phyloP scores from a whole-genome alignment of 2,329 filamentous ascomycete genomes.

The Hypomyces perniciosus region DNA sequence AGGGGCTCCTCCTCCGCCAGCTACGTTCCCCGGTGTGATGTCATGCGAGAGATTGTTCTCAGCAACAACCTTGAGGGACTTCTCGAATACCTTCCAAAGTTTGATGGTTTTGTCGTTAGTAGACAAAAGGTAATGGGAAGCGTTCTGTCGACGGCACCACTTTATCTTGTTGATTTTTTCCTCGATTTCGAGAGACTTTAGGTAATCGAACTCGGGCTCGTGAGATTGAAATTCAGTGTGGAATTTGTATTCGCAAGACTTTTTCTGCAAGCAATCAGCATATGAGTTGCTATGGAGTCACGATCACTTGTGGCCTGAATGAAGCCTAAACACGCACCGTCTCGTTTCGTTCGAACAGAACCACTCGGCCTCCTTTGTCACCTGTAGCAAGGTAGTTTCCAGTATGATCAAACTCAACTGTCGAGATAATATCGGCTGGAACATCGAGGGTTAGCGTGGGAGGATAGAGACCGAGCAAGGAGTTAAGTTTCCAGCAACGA shows the following conservation, averaged over 20 bases:
- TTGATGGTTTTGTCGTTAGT: constrained; percentile 99
- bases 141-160: constrained; percentile 97
- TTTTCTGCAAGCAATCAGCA: constrained; percentile 61
- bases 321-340: constrained; percentile 55
- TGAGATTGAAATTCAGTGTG: constrained; percentile 99
- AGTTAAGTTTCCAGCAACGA: constrained; percentile 23
- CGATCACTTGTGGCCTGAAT: constrained; percentile 24
- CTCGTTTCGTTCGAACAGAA: constrained; percentile 89
- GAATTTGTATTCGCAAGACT: constrained; percentile 99
- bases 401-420: constrained; percentile 85
- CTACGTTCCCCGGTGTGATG: constrained; percentile 68
- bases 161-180: constrained; percentile 99
- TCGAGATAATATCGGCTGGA: constrained; percentile 83
- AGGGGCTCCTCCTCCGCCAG: constrained; percentile 71
- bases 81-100: constrained; percentile 99
- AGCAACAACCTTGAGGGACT: constrained; percentile 96
- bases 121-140: constrained; percentile 94
- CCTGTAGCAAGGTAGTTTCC: constrained; percentile 87
- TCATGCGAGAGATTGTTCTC: constrained; percentile 98
- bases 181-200: constrained; percentile 98
- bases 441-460: constrained; percentile 11
- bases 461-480: constrained; percentile 11
- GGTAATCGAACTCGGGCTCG: constrained; percentile 98
- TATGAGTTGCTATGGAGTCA: not conserved
- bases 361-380: constrained; percentile 80